Base-by-base conservation (phyloP, 306 rosid genomes). In the Dalbergia cultrata region DNA sequence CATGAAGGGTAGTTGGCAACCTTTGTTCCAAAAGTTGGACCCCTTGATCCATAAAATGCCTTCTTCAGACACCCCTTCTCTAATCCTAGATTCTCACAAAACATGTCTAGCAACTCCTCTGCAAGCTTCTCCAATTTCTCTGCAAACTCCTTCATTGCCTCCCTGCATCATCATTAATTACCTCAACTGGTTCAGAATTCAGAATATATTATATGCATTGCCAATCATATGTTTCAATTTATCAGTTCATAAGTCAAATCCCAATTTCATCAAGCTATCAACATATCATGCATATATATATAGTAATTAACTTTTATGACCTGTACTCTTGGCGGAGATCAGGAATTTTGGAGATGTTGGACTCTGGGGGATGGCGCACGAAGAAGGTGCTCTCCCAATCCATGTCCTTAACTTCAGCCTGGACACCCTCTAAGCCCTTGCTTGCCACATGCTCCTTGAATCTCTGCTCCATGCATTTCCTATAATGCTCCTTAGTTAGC, bases 301-400 rank as follows among this genome's bases (percentile, higher is more conserved):
- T 26, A 26, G 31, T 26, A 26, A 26, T 26, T 26, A 26, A 17
- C 12, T 17, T 47, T 19, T 75, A 0, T 53, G 4, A 87, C 94
- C 90, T 83, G 89, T 88, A 85, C 4, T 90, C 90, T 2, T 87
- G 79, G 2, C 26, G 60, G 50, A 92, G 90, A 69, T 88, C 97
- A 34, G 90, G 90, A 35, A 92, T 64, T 19, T 88, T 80, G 8
- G 90, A 82, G 16, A 92, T 80, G 82, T 88, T 92, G 5, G 97
- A 90, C 0, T 35, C 31, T 0, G 94, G 97, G 21, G 85, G 97
- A 39, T 92, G 92, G 80, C 89, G 90, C 80, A 92, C 52, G 87
- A 67, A 69, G 87, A 90, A 92, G 63, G 97, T 90, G 81, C 87
- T 88, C 74, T 92, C 94, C 94, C 91, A 92, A 8, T 92, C 97